Base-by-base conservation (phyloP, 2,329 filamentous ascomycete genomes). In the Sporothrix phasma region DNA sequence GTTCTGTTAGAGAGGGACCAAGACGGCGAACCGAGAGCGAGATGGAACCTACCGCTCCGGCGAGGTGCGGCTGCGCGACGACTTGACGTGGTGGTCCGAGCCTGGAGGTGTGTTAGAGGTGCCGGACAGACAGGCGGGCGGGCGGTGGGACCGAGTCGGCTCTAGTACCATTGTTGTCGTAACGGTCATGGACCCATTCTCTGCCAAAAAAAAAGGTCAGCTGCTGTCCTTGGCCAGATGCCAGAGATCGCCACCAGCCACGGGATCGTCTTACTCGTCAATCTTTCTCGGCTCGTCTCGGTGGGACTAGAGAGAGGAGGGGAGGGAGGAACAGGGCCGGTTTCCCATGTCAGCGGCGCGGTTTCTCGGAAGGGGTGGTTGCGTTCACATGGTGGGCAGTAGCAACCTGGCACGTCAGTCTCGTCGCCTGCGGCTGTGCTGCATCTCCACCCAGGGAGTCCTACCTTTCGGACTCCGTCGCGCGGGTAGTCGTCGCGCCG, bases 111-210 rank as follows among this genome's bases (percentile, higher is more conserved):
- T 51, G 58, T 61, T 46, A 19, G 34, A n/a, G n/a, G 17, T 13
- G 31, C 19, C 31, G n/a, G n/a, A n/a, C n/a, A 4, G 10, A 3
- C 19, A 15, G 19, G 13, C 15, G 3, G 15, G 2, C 5, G 5
- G 22, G 24, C 17, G 5, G 15, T 17, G 15, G 3, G 34, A 37
- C 39, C 2, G 15, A 29, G 24, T 24, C 26, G 43, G 29, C 15
- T 45, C 13, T 15, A 29, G 5, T 54, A 83, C 87, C 81, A 74
- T 87, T 83, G 72, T 90, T 89, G 74, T 94, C 89, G 74, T 86
- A 96, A 73, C 87, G 89, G 78, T 96, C 90, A 75, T 97, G 92
- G 70, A 96, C 90, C 92, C 92, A 97, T 80, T 96, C 92, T 73
- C 90, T 90, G 68, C 26, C 34, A 37, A 8, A 26, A 29, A 0